phyloP scores from a whole-genome alignment of 225 moss, liverwort and hornwort genomes.

The Pseudisothecium myosuroides region DNA sequence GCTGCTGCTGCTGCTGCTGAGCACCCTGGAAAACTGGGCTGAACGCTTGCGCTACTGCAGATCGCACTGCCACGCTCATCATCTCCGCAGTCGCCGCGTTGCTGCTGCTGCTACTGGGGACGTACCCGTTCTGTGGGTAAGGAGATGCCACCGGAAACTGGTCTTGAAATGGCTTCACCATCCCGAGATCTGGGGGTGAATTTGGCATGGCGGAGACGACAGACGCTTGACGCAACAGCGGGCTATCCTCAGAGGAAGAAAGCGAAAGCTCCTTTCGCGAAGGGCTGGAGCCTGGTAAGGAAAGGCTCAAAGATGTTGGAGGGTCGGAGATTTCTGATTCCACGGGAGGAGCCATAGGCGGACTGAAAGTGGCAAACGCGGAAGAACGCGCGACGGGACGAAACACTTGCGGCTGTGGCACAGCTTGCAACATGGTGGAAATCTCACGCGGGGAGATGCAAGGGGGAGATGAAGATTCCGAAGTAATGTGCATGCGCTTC shows the following conservation, averaged over 20 bases:
- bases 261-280: constrained; percentile 12
- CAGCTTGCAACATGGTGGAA: constrained; percentile 2
- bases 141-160: not conserved
- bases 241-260: constrained; percentile 4
- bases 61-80: constrained; percentile 72
- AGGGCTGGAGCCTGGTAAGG: constrained; percentile 52
- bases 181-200: not conserved
- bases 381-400: constrained; percentile 75
- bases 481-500: constrained; percentile 57
- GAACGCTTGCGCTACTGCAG: constrained; percentile 69
- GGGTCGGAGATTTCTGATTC: constrained; percentile 44
- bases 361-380: constrained; percentile 59
- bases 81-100: constrained; percentile 41
- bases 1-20: not conserved
- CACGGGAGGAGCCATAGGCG: not conserved
- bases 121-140: not conserved
- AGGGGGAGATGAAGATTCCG: constrained; percentile 27
- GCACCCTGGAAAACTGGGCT: constrained; percentile 27
- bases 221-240: not conserved
- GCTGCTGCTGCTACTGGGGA: not conserved
- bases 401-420: constrained; percentile 44
- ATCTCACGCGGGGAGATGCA: constrained; percentile 48
- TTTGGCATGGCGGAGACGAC: not conserved
- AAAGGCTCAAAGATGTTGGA: constrained; percentile 73
- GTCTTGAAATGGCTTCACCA: constrained; percentile 3